Base-by-base conservation (phyloP, 108 stramenopile genomes). In the Pseudonitzschia pungens region DNA sequence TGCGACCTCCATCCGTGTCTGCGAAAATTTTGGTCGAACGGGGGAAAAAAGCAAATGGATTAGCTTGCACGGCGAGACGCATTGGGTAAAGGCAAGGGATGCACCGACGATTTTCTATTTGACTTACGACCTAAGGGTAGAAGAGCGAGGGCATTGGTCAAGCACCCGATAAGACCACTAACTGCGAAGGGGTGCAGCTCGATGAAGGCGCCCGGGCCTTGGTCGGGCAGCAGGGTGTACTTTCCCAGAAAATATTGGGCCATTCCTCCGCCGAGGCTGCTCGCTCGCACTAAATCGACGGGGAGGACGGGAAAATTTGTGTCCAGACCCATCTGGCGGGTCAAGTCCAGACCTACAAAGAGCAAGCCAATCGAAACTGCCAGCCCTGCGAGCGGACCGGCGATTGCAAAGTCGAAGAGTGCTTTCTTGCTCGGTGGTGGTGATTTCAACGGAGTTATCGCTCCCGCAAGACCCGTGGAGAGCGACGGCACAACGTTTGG, bases 1-100 rank as follows among this genome's bases (percentile, higher is more conserved):
- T 87, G 50, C 92, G 63, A 32, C 92, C 92, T 22, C 92, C 92
- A 60, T 93, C 92, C 16, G 92, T 90, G 40, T 90, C 85, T 75
- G 48, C 40, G 20, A 66, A 86, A 55, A 2, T 48, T 8, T 14
- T 18, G 14, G 18, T 48, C 9, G 45, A 48, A 8, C 14, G 45
- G 45, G 14, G 45, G 45, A 80, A 75, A 28, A 92, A 62, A 45
- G 79, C 20, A 28, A 45, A 41, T 5, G 24, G 8, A 24, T 24
- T 59, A 16, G 22, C n/a, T 21, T 21, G 32, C 4, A 63, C 31
- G 40, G n/a, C n/a, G n/a, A n/a, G n/a, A n/a, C n/a, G n/a, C n/a
- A n/a, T n/a, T n/a, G n/a, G n/a, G n/a, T n/a, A n/a, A 48, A 48
- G 1, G 18, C 7, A 48, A 18, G 9, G 16, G 45, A 48, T 18